Evolutionary conservation across 257 asterid genomes (phyloP).

Genomic region (Penstemon eatonii): DNA sequence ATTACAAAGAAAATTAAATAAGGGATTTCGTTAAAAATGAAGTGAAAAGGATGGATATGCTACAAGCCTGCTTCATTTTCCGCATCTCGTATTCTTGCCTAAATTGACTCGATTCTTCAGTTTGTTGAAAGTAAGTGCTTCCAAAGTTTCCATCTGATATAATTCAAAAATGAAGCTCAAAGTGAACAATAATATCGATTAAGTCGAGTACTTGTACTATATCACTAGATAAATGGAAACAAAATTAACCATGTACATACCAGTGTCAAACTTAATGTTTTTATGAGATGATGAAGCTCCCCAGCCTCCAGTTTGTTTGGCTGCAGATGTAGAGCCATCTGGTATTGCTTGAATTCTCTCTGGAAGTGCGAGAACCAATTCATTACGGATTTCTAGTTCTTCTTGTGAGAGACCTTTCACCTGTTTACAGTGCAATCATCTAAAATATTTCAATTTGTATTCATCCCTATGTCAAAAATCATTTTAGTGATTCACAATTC

Average conservation of each 20-base stretch:
- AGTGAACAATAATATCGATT: neutral
- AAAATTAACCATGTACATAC: slow-evolving; percentile 30
- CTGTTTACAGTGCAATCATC: slow-evolving; percentile 30
- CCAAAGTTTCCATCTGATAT: slow-evolving; percentile 57
- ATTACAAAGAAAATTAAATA: slow-evolving; percentile 1
- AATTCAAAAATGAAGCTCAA: neutral
- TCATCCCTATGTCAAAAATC: too few relatives aligned
- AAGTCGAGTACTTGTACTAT: neutral
- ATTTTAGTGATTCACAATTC: too few relatives aligned
- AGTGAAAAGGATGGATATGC: slow-evolving; percentile 19
- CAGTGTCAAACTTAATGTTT: slow-evolving; percentile 65
- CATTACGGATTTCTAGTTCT: slow-evolving; percentile 66
- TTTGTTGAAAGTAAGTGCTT: slow-evolving; percentile 52
- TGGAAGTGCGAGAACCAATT: slow-evolving; percentile 64
- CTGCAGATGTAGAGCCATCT: slow-evolving; percentile 45
- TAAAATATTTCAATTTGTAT: too few relatives aligned
- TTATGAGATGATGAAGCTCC: slow-evolving; percentile 57
- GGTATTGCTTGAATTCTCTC: slow-evolving; percentile 73
- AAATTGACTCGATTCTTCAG: slow-evolving; percentile 68
- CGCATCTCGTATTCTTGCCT: slow-evolving; percentile 81
- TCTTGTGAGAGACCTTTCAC: slow-evolving; percentile 70
- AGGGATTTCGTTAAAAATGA: neutral
- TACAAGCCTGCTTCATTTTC: slow-evolving; percentile 91
- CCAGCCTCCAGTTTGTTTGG: slow-evolving; percentile 47
- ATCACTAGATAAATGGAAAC: neutral